These are phyloP conservation scores for Rosa rugosa DNA, from an alignment of 306 rosid species.

Conservation along the genomic window DNA sequence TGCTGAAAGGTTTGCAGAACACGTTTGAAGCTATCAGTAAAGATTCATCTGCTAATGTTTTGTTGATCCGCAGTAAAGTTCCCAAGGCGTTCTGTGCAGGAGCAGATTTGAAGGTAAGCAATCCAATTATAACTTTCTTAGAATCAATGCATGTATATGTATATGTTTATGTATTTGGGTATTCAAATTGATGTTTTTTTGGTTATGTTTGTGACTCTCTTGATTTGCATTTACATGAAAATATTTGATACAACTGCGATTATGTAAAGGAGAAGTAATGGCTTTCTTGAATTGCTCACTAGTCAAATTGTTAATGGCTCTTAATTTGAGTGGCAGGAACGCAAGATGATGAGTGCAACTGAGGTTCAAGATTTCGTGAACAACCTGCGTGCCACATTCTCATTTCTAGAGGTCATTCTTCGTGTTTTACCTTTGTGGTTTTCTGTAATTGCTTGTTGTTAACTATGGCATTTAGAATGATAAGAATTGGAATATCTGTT, in stretches of 20 bases:
- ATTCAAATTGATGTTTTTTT: background rate
- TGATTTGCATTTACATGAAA: background rate
- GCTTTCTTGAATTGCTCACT: background rate
- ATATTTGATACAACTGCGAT: background rate
- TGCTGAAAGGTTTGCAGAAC: constrained; percentile 55
- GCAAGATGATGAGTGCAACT: constrained; percentile 52
- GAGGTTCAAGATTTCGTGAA: constrained; percentile 63
- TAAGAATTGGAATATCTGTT: constrained; percentile 10
- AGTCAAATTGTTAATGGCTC: background rate
- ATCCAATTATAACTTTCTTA: background rate
- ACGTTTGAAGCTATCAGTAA: constrained; percentile 54
- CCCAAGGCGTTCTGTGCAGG: constrained; percentile 73
- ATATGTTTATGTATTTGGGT: background rate
- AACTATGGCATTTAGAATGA: constrained; percentile 15
- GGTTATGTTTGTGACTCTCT: background rate
- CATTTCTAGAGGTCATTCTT: constrained; percentile 63
- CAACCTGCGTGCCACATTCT: constrained; percentile 67
- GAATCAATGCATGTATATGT: background rate
- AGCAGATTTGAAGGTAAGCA: constrained; percentile 57
- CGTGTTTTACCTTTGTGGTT: constrained; percentile 20
- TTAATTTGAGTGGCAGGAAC: constrained; percentile 67
- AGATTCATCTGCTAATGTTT: constrained; percentile 57
- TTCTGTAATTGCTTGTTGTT: constrained; percentile 16
- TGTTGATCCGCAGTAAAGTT: constrained; percentile 69
- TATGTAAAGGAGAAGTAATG: background rate